Evolutionary conservation across 164 flowering plant species (phyloP), one percentile per base, ranked within the genome.

Genomic region (Echeveria elegans): DNA sequence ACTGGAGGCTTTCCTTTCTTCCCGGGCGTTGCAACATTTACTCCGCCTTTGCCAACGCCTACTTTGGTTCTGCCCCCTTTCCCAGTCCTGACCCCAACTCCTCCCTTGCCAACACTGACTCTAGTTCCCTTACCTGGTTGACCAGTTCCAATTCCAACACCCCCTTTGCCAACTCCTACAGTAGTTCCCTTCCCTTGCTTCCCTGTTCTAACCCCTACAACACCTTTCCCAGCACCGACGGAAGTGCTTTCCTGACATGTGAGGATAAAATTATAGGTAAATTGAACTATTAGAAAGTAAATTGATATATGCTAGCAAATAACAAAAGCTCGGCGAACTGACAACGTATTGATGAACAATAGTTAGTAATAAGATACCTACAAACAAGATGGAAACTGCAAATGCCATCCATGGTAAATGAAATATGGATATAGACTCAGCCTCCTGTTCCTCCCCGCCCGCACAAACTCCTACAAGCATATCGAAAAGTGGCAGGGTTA

Each of bases 401-500:
- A 85, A 72, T 47, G 83, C 86, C 72, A 95, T 82, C 83, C 84
- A 87, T 40, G 93, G 97, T 50, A 95, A 74, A 68, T 81, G 89
- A 34, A 82, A 75, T 64, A 87, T 66, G 47, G 97, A 88, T 75
- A 95, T 77, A 4, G 87, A 72, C 66, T 89, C 80, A 61, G 86
- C 78, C 72, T 82, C 74, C 81, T 92, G 97, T 79, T 92, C 97
- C 81, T 95, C 97, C 24, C 99, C 97, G 73, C 99, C 99, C 75
- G 96, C 84, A 69, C 99, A 97, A 71, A 95, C 88, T 73, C 97
- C 99, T 95, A 82, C 60, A 82, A 70, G 52, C 40, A 38, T 26
- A 26, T n/a, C 14, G 19, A 37, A 21, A 21, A 21, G 56, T 5
- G 56, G 56, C 56, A 45, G n/a, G n/a, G n/a, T n/a, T n/a, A n/a